Evolutionary conservation across 1,139 yeast genomes (phyloP).

Genomic region (Debaryomycetaceae sp.): DNA sequence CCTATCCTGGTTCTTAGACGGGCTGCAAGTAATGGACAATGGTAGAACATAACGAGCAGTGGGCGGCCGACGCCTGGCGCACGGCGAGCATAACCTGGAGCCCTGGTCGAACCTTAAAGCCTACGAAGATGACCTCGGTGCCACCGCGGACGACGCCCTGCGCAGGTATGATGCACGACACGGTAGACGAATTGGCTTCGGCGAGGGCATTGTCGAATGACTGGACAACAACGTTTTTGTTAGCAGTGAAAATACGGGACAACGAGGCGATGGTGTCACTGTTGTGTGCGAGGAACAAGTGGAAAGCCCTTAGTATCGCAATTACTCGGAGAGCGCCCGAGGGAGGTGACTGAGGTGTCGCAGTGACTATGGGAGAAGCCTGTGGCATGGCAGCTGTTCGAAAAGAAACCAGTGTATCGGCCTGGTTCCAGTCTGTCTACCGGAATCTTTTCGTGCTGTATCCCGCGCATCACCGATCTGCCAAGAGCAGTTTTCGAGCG

Average conservation of each 20-base stretch:
- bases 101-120: conserved; percentile 77
- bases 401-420: too few species aligned
- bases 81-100: conserved; percentile 79
- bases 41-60: conserved; percentile 93
- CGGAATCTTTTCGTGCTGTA: too few species aligned
- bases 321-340: too few species aligned
- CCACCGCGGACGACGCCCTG: conserved; percentile 96
- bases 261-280: conserved; percentile 34
- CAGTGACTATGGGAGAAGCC: too few species aligned
- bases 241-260: conserved; percentile 7
- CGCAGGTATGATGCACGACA: conserved; percentile 83
- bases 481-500: conserved; percentile 29
- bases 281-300: conserved; percentile 32
- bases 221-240: conserved; percentile 5
- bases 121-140: conserved; percentile 81
- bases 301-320: conserved; percentile 23
- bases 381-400: too few species aligned
- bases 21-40: conserved; percentile 92
- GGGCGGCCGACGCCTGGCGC: conserved; percentile 74
- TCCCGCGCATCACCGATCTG: too few species aligned
- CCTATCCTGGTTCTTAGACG: conserved; percentile 81
- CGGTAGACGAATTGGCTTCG: conserved; percentile 34
- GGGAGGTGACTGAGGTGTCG: too few species aligned
- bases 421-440: too few species aligned
- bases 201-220: conserved; percentile 1